These are phyloP conservation scores for Diaporthe sp. DNA, from an alignment of 2,329 filamentous ascomycete genomes.

Conservation along the genomic window DNA sequence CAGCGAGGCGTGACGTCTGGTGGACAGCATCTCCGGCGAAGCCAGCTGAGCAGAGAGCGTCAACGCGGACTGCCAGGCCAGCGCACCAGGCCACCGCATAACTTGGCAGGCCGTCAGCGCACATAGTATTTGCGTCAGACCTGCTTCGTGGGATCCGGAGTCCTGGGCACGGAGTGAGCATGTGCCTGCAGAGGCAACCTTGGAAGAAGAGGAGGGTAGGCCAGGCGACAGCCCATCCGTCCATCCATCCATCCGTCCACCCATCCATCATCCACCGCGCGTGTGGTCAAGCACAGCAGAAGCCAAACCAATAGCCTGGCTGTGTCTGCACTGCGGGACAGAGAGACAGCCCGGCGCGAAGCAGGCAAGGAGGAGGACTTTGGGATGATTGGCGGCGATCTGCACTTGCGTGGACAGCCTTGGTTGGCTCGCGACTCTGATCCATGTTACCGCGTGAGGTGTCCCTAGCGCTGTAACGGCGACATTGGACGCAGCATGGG, in stretches of 20 bases:
- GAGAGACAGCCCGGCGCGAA: slow-evolving; percentile 6
- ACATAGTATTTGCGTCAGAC: slow-evolving; percentile 10
- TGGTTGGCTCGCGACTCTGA: slow-evolving; percentile 36
- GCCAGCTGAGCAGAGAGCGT: slow-evolving; percentile 6
- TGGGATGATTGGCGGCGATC: slow-evolving; percentile 30
- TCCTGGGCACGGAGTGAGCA: slow-evolving; percentile 15
- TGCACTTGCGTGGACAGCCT: slow-evolving; percentile 36
- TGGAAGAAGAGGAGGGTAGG: neutral
- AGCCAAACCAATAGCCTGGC: slow-evolving; percentile 26
- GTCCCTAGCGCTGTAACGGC: slow-evolving; percentile 35
- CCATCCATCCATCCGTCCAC: no score
- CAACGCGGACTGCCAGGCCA: neutral
- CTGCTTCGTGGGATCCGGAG: slow-evolving; percentile 23
- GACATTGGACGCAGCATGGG: slow-evolving; percentile 25
- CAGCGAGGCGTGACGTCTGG: slow-evolving; percentile 5
- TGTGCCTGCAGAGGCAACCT: slow-evolving; percentile 18
- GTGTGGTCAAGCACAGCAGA: slow-evolving; percentile 9
- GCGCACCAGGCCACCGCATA: slow-evolving; percentile 18
- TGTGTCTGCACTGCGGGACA: slow-evolving; percentile 6
- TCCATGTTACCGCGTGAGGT: slow-evolving; percentile 30
- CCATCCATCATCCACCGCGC: neutral
- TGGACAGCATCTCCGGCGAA: neutral
- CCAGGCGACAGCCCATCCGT: slow-evolving; percentile 9
- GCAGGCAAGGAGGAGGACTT: slow-evolving; percentile 10
- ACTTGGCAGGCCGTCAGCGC: slow-evolving; percentile 29